Percentiles rank a stretch among this genome's conserved stretches.
Evolutionary conservation across 2,329 filamentous ascomycete genomes (phyloP).

Genomic region (Alternaria gaisen): DNA sequence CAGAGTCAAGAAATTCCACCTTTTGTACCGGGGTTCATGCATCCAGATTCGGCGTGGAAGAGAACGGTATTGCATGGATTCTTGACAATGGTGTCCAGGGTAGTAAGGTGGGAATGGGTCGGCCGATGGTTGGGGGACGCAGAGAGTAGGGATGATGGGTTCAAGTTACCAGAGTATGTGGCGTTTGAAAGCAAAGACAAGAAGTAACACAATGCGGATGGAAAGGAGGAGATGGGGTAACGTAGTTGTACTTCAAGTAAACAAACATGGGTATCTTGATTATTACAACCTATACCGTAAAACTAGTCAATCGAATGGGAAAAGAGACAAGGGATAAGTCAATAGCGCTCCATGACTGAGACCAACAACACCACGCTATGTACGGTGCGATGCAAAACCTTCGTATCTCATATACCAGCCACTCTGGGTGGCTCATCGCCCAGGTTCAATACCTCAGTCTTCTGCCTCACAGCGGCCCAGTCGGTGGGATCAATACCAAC

Average conservation of each 20-base stretch:
- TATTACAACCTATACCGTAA: background rate
- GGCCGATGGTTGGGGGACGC: background rate
- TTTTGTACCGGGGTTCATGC: background rate
- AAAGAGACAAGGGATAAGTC: background rate
- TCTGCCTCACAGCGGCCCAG: conserved; percentile 6
- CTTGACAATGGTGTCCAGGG: background rate
- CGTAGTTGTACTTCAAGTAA: background rate
- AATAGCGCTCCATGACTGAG: background rate
- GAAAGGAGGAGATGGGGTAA: no score
- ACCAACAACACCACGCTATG: background rate
- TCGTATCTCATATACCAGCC: background rate
- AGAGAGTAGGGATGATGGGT: background rate
- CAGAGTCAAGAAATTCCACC: background rate
- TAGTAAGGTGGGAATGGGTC: background rate
- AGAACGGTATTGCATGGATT: background rate
- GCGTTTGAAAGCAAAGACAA: background rate
- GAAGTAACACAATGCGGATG: background rate
- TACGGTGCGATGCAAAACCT: background rate
- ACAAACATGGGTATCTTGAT: background rate
- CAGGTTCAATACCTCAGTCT: background rate
- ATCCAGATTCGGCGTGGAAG: background rate
- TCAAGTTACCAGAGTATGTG: background rate
- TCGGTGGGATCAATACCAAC: conserved; percentile 14
- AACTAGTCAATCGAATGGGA: background rate
- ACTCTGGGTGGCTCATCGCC: background rate